phyloP scores from a whole-genome alignment of 2,329 filamentous ascomycete genomes.

The Nannizziopsis barbatae region DNA sequence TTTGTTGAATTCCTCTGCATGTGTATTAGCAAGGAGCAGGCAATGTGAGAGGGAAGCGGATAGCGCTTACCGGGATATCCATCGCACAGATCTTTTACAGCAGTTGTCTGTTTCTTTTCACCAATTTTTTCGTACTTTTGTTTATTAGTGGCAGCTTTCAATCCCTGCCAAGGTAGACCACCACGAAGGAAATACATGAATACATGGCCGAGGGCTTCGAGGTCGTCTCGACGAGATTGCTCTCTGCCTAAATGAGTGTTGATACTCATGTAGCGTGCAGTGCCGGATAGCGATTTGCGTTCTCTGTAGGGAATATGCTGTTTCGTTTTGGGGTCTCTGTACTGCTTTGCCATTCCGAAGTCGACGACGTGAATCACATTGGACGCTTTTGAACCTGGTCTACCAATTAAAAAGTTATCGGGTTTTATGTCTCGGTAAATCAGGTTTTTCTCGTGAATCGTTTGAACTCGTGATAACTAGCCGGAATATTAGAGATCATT shows the following conservation, averaged over 20 bases:
- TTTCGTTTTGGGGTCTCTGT: constrained; percentile 96
- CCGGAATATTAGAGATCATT: constrained; percentile 20
- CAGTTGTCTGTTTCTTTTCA: constrained; percentile 98
- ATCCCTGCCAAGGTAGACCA: constrained; percentile 56
- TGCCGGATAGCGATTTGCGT: constrained; percentile 91
- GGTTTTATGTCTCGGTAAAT: constrained; percentile 99
- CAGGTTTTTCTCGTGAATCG: constrained; percentile 96
- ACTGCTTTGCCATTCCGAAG: constrained; percentile 99
- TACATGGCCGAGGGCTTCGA: constrained; percentile 68
- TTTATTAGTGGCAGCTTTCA: constrained; percentile 64
- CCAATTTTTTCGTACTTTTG: constrained; percentile 99
- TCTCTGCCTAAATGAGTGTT: constrained; percentile 96
- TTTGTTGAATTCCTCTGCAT: constrained; percentile 81
- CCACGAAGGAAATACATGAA: constrained; percentile 60
- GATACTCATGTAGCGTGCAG: constrained; percentile 98
- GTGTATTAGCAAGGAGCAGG: neutral
- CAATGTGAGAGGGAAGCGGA: neutral
- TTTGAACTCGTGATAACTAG: constrained; percentile 78
- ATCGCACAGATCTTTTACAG: constrained; percentile 93
- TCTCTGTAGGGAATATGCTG: constrained; percentile 97
- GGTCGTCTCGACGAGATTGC: constrained; percentile 88
- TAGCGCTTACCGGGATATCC: constrained; percentile 61
- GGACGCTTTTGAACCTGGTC: constrained; percentile 81
- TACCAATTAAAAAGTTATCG: constrained; percentile 96
- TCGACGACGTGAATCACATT: constrained; percentile 98